Percentiles rank a stretch among this genome's conserved stretches.
phyloP scores from a whole-genome alignment of 768 basidiomycete genomes.

The Termitomyces eurrhizus region DNA sequence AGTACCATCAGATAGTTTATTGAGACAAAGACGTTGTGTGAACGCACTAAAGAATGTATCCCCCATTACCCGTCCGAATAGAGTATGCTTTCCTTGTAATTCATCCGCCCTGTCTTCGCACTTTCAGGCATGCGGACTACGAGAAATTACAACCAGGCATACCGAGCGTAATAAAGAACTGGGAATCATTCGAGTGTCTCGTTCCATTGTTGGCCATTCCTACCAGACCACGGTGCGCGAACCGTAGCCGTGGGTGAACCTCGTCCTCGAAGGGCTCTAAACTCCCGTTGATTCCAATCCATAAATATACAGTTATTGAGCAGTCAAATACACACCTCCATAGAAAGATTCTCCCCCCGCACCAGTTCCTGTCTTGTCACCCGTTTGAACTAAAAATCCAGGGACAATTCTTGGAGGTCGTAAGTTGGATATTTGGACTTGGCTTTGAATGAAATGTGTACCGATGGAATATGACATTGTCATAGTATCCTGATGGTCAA shows the following conservation, averaged over 20 bases:
- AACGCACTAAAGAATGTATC: conserved; percentile 86
- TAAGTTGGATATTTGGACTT: background rate
- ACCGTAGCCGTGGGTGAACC: conserved; percentile 87
- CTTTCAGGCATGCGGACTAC: background rate
- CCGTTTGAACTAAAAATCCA: conserved; percentile 91
- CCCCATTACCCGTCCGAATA: conserved; percentile 88
- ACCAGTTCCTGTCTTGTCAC: conserved; percentile 89
- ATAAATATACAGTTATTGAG: background rate
- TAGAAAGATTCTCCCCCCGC: conserved; percentile 93
- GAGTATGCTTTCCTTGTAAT: conserved; percentile 89
- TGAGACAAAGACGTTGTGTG: background rate
- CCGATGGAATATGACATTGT: conserved; percentile 94
- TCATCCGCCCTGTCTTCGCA: conserved; percentile 81
- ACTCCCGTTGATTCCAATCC: background rate
- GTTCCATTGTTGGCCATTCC: conserved; percentile 91
- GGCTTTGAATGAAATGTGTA: conserved; percentile 22
- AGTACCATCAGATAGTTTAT: background rate
- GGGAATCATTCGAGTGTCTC: conserved; percentile 89
- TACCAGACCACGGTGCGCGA: conserved; percentile 85
- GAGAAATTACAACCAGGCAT: conserved; percentile 7
- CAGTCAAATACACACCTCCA: conserved; percentile 51
- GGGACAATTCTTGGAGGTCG: conserved; percentile 60
- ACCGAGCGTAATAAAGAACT: conserved; percentile 96
- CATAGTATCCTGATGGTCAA: conserved; percentile 79
- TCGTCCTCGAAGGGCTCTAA: conserved; percentile 93